Evolutionary conservation across 1,284 basidiomycete species (phyloP), one percentile per base, ranked within the genome.

Genomic region (Moesziomyces globuligerus): DNA sequence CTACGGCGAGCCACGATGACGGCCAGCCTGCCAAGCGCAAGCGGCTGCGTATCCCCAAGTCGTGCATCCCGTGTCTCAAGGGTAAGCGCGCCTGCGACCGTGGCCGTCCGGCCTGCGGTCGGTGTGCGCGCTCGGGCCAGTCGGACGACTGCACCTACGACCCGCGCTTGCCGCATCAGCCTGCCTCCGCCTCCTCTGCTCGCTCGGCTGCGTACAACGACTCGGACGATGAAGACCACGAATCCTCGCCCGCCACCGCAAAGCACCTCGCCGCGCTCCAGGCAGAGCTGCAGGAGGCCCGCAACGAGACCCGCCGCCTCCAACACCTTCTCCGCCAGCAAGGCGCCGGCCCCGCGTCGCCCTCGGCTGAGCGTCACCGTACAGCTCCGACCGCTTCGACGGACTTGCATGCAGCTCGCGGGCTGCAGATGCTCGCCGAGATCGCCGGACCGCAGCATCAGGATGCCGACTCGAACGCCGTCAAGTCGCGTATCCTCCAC

Each of bases 1-100:
- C 34, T 9, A 57, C 65, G 3, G 58, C 49, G 5, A 42, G 42
- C 9, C 54, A 68, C 45, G 64, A 67, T 20, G 65, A 68, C 18
- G 65, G 65, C 15, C 57, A 54, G 37, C 55, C 59, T 17, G 59
- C 56, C 42, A 69, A 69, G 34, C 61, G 69, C 24, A 67, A 65
- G 38, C 64, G 69, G 21, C 54, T 67, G 9, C 62, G 69, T n/a
- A 67, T 72, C 34, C 69, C 69, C 29, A 72, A 72, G 32, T 67
- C 64, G 2, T 72, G 69, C 55, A 57, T 72, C 13, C 69, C 69
- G 0, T 72, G 69, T 23, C 40, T 67, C 11, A 61, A 55, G 42
- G 69, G 61, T n/a, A 72, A 72, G 39, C 53, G 69, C 11, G 61
- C 61, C 13, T 72, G 69, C 48, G 69, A 72, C 47, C 62, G 69